A percentile compares a stretch with the other conserved stretches of the same genome.
Evolutionary conservation across 495 filamentous ascomycete species (phyloP).

Genomic region (Penicillium parvum): DNA sequence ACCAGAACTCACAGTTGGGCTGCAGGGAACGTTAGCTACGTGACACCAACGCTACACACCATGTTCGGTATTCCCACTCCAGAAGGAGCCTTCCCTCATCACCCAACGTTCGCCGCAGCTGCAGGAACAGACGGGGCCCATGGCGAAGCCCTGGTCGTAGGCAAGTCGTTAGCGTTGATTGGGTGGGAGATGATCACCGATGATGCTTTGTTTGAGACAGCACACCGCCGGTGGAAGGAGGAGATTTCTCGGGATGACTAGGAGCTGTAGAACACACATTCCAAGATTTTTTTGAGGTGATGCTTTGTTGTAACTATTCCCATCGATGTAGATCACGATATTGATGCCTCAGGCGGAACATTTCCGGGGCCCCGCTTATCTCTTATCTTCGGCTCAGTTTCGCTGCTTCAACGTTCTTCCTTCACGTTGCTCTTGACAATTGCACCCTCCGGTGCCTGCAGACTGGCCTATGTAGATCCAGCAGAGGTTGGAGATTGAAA

Average conservation of each 20-base stretch:
- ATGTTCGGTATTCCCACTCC: conserved; percentile 52
- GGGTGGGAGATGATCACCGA: conserved; percentile 51
- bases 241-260: conserved; percentile 18
- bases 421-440: neutral
- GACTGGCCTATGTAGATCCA: conserved; percentile 4
- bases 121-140: conserved; percentile 53
- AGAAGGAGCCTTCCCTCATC: conserved; percentile 51
- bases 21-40: conserved; percentile 58
- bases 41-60: conserved; percentile 56
- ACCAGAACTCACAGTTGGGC: neutral
- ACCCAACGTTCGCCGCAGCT: conserved; percentile 53
- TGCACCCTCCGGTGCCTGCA: conserved; percentile 9
- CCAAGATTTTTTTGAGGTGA: neutral
- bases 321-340: no score
- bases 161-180: conserved; percentile 51
- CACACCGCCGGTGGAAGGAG: conserved; percentile 25
- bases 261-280: neutral
- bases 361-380: neutral
- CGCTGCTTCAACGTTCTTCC: conserved; percentile 3
- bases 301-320: no score
- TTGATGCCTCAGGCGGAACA: no score
- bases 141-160: conserved; percentile 47
- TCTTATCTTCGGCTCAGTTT: conserved; percentile 5
- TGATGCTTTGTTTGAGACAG: conserved; percentile 38
- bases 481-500: conserved; percentile 20